These are phyloP conservation scores for Rhodotorula glutinis DNA, from an alignment of 1,284 basidiomycete species.

Conservation along the genomic window DNA sequence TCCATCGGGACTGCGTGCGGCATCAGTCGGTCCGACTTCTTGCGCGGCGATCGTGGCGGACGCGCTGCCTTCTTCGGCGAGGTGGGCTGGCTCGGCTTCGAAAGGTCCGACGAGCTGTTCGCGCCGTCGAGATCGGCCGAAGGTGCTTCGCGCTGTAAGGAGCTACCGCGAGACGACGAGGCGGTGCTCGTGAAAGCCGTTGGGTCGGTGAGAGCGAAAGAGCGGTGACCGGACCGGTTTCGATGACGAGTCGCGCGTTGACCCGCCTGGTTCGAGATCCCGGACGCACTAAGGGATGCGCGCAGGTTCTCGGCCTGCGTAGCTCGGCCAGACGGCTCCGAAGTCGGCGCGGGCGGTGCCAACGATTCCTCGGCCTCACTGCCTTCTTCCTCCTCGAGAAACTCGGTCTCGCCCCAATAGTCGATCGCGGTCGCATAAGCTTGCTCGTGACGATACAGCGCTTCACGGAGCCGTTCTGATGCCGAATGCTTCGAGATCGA, in stretches of 20 bases:
- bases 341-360: background rate
- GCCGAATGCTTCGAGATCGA: constrained; percentile 8
- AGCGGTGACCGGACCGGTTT: constrained; percentile 8
- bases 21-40: too few relatives aligned
- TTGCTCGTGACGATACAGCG: constrained; percentile 19
- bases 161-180: too few relatives aligned
- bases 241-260: background rate
- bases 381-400: constrained; percentile 14
- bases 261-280: too few relatives aligned
- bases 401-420: constrained; percentile 33
- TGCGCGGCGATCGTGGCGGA: background rate
- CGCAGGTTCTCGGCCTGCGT: constrained; percentile 1
- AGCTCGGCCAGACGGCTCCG: too few relatives aligned
- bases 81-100: too few relatives aligned
- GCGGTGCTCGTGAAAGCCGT: constrained; percentile 4
- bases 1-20: constrained; percentile 29
- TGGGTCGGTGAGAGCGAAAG: constrained; percentile 25
- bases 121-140: background rate
- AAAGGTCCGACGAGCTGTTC: background rate
- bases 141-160: too few relatives aligned
- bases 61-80: background rate
- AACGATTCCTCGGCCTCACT: background rate
- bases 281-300: background rate
- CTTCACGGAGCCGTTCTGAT: background rate
- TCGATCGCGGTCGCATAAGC: constrained; percentile 10